A percentile compares a stretch with the other conserved stretches of the same genome.
Conservation (phyloP, 805 yeast genomes). For the Clavispora asparagi region DNA sequence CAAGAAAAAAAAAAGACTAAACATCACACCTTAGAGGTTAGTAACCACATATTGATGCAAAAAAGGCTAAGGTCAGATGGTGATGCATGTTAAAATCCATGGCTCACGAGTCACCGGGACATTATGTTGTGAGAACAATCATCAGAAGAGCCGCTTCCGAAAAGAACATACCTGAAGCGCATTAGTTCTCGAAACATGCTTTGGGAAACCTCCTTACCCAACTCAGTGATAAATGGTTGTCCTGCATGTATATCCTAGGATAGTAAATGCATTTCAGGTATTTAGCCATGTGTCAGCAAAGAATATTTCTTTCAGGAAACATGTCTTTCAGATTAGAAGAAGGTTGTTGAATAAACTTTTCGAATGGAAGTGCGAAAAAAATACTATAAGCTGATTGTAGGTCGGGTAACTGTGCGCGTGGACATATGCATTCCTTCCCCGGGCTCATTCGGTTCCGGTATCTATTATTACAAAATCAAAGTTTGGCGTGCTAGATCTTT, state of each 20-base stretch:
- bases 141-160: constrained; percentile 7
- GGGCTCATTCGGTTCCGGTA: neutral
- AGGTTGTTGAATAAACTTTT: neutral
- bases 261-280: constrained; percentile 2
- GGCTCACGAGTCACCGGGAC: constrained; percentile 67
- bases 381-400: neutral
- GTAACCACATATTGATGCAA: neutral
- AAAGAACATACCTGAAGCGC: constrained; percentile 5
- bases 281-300: constrained; percentile 1
- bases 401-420: neutral
- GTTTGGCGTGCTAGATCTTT: too few relatives aligned
- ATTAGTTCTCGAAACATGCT: neutral
- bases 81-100: constrained; percentile 89
- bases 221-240: constrained; percentile 6
- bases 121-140: constrained; percentile 17
- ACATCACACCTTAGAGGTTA: neutral
- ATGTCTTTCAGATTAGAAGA: constrained; percentile 1
- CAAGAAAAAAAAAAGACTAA: neutral
- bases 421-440: neutral
- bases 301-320: neutral
- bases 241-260: constrained; percentile 5
- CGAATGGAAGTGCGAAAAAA: neutral
- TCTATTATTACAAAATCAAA: neutral
- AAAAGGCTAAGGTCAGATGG: constrained; percentile 67
- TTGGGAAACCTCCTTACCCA: neutral